These are phyloP conservation scores for Globisporangium apiculatum DNA, from an alignment of 352 stramenopile species.

Conservation along the genomic window DNA sequence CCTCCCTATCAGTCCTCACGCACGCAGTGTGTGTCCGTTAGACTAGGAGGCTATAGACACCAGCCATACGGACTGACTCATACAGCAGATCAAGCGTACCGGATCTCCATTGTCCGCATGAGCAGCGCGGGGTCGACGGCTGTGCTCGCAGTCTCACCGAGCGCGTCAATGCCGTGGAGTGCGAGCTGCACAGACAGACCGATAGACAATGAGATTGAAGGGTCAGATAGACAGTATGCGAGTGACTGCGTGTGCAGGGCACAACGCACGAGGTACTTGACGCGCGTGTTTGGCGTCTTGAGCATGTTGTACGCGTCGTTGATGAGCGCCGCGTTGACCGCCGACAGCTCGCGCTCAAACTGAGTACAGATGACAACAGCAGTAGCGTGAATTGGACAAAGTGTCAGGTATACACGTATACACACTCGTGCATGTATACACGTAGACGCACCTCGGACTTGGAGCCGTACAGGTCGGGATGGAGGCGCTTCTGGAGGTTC, in stretches of 20 bases:
- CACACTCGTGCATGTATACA: background rate
- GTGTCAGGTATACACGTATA: background rate
- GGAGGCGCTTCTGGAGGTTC: slow-evolving; percentile 81
- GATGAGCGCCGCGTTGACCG: slow-evolving; percentile 69
- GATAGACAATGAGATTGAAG: no score
- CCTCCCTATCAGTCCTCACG: slow-evolving; percentile 31
- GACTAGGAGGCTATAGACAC: background rate
- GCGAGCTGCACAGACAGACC: slow-evolving; percentile 31
- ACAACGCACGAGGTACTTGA: slow-evolving; percentile 69
- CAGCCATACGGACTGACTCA: background rate
- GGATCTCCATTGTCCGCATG: slow-evolving; percentile 85
- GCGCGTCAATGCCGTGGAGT: slow-evolving; percentile 75
- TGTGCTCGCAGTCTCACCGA: slow-evolving; percentile 69
- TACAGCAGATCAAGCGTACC: slow-evolving; percentile 20
- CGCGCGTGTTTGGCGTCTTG: slow-evolving; percentile 77
- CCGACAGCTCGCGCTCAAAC: slow-evolving; percentile 78
- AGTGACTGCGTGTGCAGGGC: background rate
- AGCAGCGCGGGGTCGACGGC: slow-evolving; percentile 64
- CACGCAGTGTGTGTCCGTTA: background rate
- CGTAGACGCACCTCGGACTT: slow-evolving; percentile 59
- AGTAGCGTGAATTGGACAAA: background rate
- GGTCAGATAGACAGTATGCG: background rate
- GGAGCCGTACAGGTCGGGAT: slow-evolving; percentile 79
- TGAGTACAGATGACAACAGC: slow-evolving; percentile 9
- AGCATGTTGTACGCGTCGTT: slow-evolving; percentile 87